phyloP scores from a whole-genome alignment of 352 stramenopile genomes.

The Pythium phragmiticola region DNA sequence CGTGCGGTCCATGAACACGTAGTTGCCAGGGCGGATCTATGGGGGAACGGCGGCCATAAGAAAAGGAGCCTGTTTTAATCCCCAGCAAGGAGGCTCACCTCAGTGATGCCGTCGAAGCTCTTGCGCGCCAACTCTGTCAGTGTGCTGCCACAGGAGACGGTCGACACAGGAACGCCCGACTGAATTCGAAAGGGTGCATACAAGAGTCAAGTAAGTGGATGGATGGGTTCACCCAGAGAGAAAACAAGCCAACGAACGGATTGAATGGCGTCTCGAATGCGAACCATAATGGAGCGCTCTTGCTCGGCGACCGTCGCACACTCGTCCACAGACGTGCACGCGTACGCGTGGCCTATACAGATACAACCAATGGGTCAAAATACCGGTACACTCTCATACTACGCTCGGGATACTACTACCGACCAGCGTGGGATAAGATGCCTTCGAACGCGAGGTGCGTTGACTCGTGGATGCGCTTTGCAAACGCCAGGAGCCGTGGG shows the following conservation, averaged over 20 bases:
- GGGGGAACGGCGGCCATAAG: too few species aligned
- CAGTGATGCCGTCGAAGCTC: conserved; percentile 66
- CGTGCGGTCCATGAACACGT: conserved; percentile 75
- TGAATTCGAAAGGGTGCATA: conserved; percentile 1
- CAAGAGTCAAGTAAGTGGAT: neutral
- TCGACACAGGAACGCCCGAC: conserved; percentile 47
- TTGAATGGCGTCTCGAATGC: conserved; percentile 56
- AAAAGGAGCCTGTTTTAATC: too few species aligned
- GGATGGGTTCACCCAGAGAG: neutral
- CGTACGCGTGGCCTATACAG: conserved; percentile 51
- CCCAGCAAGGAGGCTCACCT: conserved; percentile 28
- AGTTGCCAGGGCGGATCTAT: conserved; percentile 70
- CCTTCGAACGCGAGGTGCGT: conserved; percentile 52
- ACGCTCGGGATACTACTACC: neutral
- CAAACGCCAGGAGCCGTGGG: conserved; percentile 47
- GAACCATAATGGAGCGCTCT: conserved; percentile 62
- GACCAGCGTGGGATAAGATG: conserved; percentile 61
- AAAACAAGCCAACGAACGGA: conserved; percentile 15
- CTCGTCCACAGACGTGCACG: conserved; percentile 47
- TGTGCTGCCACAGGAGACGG: conserved; percentile 68
- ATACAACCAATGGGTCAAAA: neutral
- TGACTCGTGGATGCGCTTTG: conserved; percentile 48
- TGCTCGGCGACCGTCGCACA: conserved; percentile 53
- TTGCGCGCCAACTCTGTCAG: conserved; percentile 59
- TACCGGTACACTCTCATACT: neutral